Conservation (phyloP, 176 grass and related monocot genomes). For the Hordeum vulgare region DNA sequence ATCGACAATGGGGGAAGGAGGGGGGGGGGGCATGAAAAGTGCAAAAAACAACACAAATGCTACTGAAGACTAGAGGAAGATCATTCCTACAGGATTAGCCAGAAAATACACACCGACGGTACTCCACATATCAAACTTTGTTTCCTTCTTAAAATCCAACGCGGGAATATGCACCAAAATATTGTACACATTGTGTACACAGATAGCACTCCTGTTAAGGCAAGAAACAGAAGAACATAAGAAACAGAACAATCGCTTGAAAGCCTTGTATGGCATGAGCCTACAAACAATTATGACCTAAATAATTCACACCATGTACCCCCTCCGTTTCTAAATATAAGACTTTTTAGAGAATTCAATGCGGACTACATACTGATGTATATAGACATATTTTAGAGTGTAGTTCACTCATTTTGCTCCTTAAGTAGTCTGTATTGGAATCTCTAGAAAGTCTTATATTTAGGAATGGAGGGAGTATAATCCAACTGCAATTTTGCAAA, state of each 20-base stretch:
- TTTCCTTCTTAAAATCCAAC: conserved; percentile 54
- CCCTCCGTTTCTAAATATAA: too few relatives aligned
- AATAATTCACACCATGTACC: background rate
- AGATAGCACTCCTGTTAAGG: conserved; percentile 35
- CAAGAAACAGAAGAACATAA: conserved; percentile 26
- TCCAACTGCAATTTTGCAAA: background rate
- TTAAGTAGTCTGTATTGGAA: too few relatives aligned
- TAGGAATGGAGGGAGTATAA: too few relatives aligned
- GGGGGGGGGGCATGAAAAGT: background rate
- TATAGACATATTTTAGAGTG: too few relatives aligned
- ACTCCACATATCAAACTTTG: conserved; percentile 67
- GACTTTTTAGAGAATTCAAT: too few relatives aligned
- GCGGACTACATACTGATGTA: too few relatives aligned
- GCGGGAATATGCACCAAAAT: conserved; percentile 52
- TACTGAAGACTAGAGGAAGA: background rate
- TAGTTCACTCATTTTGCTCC: too few relatives aligned
- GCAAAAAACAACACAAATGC: background rate
- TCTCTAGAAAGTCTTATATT: too few relatives aligned
- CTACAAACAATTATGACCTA: background rate
- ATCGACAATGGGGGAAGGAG: background rate
- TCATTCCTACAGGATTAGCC: background rate
- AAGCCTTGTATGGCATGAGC: background rate
- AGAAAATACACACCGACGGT: conserved; percentile 44
- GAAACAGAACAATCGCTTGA: background rate
- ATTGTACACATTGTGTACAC: conserved; percentile 56